Evolutionary conservation across 2,329 filamentous ascomycete species (phyloP), one percentile per base, ranked within the genome.

Genomic region (Xylaria sp.): DNA sequence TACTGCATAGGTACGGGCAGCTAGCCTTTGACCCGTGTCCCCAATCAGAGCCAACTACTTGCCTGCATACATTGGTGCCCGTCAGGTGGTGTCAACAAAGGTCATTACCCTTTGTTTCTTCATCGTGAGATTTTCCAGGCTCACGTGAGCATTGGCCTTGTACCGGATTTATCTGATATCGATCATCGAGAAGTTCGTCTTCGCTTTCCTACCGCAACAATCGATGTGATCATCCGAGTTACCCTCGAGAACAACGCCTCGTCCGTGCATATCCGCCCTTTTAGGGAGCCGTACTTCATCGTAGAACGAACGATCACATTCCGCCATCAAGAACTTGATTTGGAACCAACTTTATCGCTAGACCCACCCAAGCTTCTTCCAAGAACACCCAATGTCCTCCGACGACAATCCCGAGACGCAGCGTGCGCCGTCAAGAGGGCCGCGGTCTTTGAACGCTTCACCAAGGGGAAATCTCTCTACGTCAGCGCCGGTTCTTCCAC

Each of bases 281-380:
- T 82, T 31, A 81, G 81, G 71, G 81, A 84, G 75, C 73, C 84
- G 58, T 81, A 79, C 69, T 76, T 81, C 72, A 79, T 80, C 59
- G 80, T 84, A 80, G 81, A 81, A 70, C 78, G 80, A 67, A 70
- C 78, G 80, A 67, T 81, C 78, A 63, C 78, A 82, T 72, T 74
- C 78, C 72, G 74, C 65, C 73, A 72, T 59, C 67, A 72, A 59
- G 70, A 74, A 46, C 56, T 74, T 74, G 31, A 66, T 69, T 66
- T 70, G 74, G 63, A 75, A 65, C 64, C 69, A 72, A 63, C 59
- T 74, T 48, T 70, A 63, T 65, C 71, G 59, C 74, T 77, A 76
- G 67, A 73, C 71, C 73, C 76, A 31, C 71, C 31, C 66, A 65
- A 57, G 63, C 72, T 46, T 66, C 71, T 68, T 71, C n/a, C 70